phyloP scores from a whole-genome alignment of 495 filamentous ascomycete genomes.

The Penicillium silybi region DNA sequence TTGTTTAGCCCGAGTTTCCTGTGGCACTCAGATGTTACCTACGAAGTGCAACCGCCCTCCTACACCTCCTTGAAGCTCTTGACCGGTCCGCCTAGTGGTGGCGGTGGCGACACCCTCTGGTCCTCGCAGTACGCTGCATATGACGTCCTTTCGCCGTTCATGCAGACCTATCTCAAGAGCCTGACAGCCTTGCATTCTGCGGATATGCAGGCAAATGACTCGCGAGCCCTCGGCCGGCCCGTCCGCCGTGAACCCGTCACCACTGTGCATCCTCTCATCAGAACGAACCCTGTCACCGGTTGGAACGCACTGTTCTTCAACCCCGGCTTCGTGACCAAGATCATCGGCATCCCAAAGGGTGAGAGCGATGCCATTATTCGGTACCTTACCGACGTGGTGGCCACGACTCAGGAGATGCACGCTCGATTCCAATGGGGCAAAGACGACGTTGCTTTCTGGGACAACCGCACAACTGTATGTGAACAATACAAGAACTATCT shows the following conservation, averaged over 20 bases:
- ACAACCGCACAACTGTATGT: slow-evolving; percentile 62
- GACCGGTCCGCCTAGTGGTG: slow-evolving; percentile 60
- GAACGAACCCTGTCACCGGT: slow-evolving; percentile 69
- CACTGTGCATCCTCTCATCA: slow-evolving; percentile 66
- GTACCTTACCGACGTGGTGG: slow-evolving; percentile 61
- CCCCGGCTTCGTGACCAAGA: slow-evolving; percentile 71
- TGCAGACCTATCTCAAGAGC: slow-evolving; percentile 68
- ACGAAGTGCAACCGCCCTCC: slow-evolving; percentile 73
- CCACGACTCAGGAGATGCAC: slow-evolving; percentile 62
- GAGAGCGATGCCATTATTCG: slow-evolving; percentile 65
- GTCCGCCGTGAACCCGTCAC: slow-evolving; percentile 65
- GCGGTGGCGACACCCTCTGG: slow-evolving; percentile 75
- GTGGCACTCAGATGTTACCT: slow-evolving; percentile 67
- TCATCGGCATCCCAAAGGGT: slow-evolving; percentile 60
- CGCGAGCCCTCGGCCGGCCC: slow-evolving; percentile 54
- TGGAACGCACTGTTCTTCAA: slow-evolving; percentile 76
- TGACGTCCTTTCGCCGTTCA: slow-evolving; percentile 60
- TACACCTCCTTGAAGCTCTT: slow-evolving; percentile 71
- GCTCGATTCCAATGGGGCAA: slow-evolving; percentile 69
- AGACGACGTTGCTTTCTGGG: slow-evolving; percentile 71
- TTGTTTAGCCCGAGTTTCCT: slow-evolving; percentile 49
- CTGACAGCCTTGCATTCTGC: slow-evolving; percentile 70
- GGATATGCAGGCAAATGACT: slow-evolving; percentile 64
- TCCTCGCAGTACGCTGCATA: slow-evolving; percentile 71
- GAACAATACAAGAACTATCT: background rate